Conservation (phyloP, 2,329 filamentous ascomycete genomes). For the Colletotrichum falcatum region DNA sequence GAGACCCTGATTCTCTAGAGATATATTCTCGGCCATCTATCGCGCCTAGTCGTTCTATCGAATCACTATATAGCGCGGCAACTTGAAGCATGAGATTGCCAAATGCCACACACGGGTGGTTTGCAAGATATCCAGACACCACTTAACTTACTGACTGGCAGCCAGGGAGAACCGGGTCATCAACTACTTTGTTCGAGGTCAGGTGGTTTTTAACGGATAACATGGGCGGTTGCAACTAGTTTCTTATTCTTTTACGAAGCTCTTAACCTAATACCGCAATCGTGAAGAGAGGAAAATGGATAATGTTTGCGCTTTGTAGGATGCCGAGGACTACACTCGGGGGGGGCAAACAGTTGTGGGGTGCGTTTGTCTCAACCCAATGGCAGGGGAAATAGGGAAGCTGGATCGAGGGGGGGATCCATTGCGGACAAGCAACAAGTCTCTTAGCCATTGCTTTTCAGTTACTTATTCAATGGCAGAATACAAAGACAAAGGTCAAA, state of each 20-base stretch:
- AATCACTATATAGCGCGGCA: not conserved
- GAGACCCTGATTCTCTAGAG: not conserved
- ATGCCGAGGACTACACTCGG: not conserved
- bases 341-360: not conserved
- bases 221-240: not conserved
- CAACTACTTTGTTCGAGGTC: not conserved
- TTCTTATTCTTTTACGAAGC: not conserved
- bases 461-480: not conserved
- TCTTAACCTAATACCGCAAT: not conserved
- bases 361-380: not conserved
- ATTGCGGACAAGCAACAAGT: not conserved
- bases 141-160: not conserved
- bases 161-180: not conserved
- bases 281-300: not conserved
- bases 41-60: not conserved
- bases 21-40: not conserved
- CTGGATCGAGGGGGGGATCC: conserved; percentile 64
- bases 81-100: too few species aligned
- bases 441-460: not conserved
- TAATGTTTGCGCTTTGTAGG: not conserved
- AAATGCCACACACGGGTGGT: not conserved
- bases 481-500: not conserved
- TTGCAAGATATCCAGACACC: not conserved
- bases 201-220: not conserved
- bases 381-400: conserved; percentile 41